Conservation (phyloP, 2,329 filamentous ascomycete genomes). For the Diaporthe batatas region DNA sequence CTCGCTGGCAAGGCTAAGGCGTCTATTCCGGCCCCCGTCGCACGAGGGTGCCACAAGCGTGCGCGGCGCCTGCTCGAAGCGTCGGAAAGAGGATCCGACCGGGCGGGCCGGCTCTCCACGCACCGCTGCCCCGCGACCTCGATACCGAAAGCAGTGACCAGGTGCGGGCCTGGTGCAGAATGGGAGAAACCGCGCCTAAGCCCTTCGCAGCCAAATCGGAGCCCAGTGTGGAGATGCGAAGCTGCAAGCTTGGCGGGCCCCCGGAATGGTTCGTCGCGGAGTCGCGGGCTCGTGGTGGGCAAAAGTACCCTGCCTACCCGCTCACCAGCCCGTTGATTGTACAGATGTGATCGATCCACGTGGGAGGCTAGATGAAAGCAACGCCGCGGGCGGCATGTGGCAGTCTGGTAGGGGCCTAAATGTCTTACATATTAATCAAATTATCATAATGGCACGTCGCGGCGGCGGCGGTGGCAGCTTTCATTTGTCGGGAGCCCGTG, state of each 20-base stretch:
- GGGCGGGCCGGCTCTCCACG: conserved; percentile 28
- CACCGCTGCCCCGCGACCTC: conserved; percentile 1
- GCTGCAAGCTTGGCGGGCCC: conserved; percentile 26
- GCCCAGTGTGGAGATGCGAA: conserved; percentile 17
- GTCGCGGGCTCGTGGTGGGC: neutral
- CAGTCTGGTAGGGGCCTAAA: neutral
- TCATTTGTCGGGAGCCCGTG: conserved; percentile 27
- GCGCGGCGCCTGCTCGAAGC: conserved; percentile 1
- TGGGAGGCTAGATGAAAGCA: conserved; percentile 12
- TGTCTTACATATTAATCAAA: conserved; percentile 14
- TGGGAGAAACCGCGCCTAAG: conserved; percentile 20
- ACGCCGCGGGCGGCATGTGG: conserved; percentile 6
- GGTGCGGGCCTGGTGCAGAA: conserved; percentile 19
- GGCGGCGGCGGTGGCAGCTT: conserved; percentile 5
- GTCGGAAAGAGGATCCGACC: conserved; percentile 23
- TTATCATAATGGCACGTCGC: neutral
- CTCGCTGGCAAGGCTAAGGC: conserved; percentile 1
- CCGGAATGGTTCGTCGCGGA: conserved; percentile 21
- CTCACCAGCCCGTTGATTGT: conserved; percentile 6
- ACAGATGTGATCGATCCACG: conserved; percentile 8
- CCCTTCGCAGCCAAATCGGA: conserved; percentile 4
- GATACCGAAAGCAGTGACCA: conserved; percentile 3
- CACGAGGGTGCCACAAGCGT: conserved; percentile 18
- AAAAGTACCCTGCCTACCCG: conserved; percentile 19
- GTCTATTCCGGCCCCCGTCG: neutral